Conservation (phyloP, 2,329 filamentous ascomycete genomes). For the Fusarium succisae region DNA sequence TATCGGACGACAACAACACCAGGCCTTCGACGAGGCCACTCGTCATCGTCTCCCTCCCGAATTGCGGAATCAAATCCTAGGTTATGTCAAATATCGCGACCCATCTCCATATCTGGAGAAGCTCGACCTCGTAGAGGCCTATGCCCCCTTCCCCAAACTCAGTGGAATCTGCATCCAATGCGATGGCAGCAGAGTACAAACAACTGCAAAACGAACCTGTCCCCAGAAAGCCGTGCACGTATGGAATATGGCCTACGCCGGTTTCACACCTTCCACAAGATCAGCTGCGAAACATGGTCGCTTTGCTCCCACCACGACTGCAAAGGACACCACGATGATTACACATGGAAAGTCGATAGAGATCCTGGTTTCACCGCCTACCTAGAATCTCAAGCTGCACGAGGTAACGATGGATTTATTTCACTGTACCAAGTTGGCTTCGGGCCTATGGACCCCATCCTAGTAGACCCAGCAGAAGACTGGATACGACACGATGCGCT, state of each 20-base stretch:
- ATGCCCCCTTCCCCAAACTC: not conserved
- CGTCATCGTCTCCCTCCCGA: not conserved
- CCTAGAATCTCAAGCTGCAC: not conserved
- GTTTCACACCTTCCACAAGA: not conserved
- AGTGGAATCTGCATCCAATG: not conserved
- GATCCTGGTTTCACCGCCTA: not conserved
- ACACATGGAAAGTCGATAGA: not conserved
- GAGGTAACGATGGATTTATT: not conserved
- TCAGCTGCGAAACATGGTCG: not conserved
- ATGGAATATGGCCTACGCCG: not conserved
- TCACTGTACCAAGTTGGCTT: not conserved
- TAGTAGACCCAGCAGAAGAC: fast-evolving
- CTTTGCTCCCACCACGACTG: not conserved
- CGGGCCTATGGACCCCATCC: not conserved
- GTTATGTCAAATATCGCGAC: not conserved
- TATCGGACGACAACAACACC: not conserved
- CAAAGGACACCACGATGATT: not conserved
- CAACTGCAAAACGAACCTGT: not conserved
- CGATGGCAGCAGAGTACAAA: fast-evolving
- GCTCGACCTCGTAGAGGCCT: not conserved
- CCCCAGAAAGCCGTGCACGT: not conserved
- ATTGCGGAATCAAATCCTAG: not conserved
- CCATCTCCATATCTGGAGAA: not conserved
- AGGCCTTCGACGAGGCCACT: not conserved
- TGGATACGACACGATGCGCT: too few relatives aligned